Conservation (phyloP, 1,284 basidiomycete species). For the Pyrrhoderma lamaoense region DNA sequence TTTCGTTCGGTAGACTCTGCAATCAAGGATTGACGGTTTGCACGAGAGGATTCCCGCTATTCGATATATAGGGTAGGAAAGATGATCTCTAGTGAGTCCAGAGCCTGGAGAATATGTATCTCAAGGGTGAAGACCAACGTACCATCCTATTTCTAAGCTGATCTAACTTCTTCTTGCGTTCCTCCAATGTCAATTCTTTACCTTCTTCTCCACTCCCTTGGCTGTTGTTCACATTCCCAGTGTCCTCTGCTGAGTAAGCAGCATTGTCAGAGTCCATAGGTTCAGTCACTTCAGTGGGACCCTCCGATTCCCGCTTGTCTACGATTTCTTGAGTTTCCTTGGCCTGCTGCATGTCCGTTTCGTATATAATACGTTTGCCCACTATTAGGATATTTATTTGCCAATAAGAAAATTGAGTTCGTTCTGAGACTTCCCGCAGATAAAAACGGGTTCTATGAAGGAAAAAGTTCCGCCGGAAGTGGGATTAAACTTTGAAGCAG, state of each 20-base stretch:
- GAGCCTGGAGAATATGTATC: background rate
- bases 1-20: slow-evolving; percentile 41
- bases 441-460: no score
- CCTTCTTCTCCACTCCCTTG: background rate
- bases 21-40: slow-evolving; percentile 45
- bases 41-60: slow-evolving; percentile 40
- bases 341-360: no score
- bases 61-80: slow-evolving; percentile 3
- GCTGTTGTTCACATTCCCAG: background rate
- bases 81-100: background rate
- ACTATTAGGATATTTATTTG: no score
- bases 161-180: slow-evolving; percentile 39
- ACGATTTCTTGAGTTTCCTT: no score
- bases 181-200: slow-evolving; percentile 25
- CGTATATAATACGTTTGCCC: no score
- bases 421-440: no score
- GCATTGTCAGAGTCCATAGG: background rate
- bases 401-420: no score
- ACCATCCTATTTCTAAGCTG: slow-evolving; percentile 43
- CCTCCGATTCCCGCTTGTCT: background rate
- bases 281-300: background rate
- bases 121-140: slow-evolving; percentile 18
- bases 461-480: no score
- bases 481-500: no score
- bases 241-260: background rate